Evolutionary conservation across 306 rosid species (phyloP).

Genomic region (Styphnolobium japonicum): DNA sequence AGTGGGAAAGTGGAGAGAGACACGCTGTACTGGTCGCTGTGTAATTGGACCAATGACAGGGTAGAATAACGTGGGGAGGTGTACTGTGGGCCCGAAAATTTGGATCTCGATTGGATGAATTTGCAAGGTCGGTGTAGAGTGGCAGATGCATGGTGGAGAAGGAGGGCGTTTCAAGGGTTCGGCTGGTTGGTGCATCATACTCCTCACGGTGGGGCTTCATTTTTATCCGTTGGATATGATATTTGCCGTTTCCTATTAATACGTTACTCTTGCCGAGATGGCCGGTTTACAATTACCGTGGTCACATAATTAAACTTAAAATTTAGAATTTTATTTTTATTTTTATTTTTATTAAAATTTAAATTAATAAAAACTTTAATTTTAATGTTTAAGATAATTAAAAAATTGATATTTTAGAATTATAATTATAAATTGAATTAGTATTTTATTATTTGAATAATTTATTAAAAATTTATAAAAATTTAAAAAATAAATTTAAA

Average conservation of each 20-base stretch:
- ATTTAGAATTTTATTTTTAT: no score
- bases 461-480: no score
- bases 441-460: no score
- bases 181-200: neutral
- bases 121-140: conserved; percentile 17
- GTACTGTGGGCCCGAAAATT: conserved; percentile 29
- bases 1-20: neutral
- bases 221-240: neutral
- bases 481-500: no score
- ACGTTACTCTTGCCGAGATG: neutral
- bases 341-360: no score
- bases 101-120: conserved; percentile 31
- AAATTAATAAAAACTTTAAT: no score
- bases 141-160: neutral
- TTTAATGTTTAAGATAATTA: no score
- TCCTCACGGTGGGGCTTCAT: neutral
- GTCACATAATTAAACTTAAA: no score
- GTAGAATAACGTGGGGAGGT: neutral
- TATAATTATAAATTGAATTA: no score
- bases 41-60: neutral
- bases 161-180: conserved; percentile 13
- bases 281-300: no score
- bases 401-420: no score
- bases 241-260: neutral
- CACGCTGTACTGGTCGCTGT: neutral